These are phyloP conservation scores for Dioszegia crocea DNA, from an alignment of 768 basidiomycete species.

Conservation along the genomic window DNA sequence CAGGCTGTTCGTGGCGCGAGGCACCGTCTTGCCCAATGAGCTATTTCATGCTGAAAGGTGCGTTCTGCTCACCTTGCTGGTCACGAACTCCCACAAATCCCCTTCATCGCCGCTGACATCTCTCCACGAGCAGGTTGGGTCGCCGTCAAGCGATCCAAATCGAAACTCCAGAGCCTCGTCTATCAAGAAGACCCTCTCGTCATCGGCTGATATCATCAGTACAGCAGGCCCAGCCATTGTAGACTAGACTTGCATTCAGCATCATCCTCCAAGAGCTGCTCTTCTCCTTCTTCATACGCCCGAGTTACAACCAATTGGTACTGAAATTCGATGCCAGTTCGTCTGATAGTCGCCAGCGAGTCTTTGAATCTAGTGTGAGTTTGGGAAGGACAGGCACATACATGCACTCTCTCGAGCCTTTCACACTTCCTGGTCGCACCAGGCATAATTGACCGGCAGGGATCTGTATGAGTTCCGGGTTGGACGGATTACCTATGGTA, in stretches of 20 bases:
- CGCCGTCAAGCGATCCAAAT: slow-evolving; percentile 62
- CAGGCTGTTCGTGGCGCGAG: slow-evolving; percentile 70
- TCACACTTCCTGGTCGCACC: slow-evolving; percentile 82
- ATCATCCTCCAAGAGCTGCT: slow-evolving; percentile 88
- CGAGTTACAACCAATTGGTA: slow-evolving; percentile 88
- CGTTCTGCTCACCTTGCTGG: slow-evolving; percentile 47
- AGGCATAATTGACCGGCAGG: slow-evolving; percentile 86
- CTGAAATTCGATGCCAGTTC: slow-evolving; percentile 66
- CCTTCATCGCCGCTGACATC: slow-evolving; percentile 83
- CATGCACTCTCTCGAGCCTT: slow-evolving; percentile 96
- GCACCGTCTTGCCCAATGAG: slow-evolving; percentile 52
- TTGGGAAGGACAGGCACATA: slow-evolving; percentile 52
- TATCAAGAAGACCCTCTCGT: slow-evolving; percentile 87
- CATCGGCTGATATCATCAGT: slow-evolving; percentile 65
- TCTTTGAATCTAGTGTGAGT: slow-evolving; percentile 73
- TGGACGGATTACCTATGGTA: slow-evolving; percentile 77
- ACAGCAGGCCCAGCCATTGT: too few species aligned
- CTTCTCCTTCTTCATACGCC: slow-evolving; percentile 95
- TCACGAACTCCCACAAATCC: slow-evolving; percentile 87
- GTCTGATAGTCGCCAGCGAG: slow-evolving; percentile 87
- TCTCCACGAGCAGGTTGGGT: slow-evolving; percentile 82
- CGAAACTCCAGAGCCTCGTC: slow-evolving; percentile 85
- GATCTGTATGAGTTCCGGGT: slow-evolving; percentile 91
- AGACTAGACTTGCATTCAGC: slow-evolving; percentile 52
- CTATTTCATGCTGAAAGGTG: too few species aligned